Base-by-base conservation (phyloP, 768 basidiomycete genomes). In the Amanita rubescens region DNA sequence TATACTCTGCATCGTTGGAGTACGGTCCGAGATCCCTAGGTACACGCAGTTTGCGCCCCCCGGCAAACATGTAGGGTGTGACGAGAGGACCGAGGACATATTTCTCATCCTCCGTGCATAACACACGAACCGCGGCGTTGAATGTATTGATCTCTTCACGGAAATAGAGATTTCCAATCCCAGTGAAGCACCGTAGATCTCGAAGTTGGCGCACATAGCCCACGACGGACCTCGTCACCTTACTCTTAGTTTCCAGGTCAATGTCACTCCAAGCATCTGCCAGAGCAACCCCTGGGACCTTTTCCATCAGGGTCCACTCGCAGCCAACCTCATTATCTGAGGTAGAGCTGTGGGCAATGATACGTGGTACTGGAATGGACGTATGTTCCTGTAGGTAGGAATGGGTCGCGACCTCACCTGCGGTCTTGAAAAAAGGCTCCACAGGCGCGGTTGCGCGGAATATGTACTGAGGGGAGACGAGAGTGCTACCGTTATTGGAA, bases 261-360 rank as follows among this genome's bases (percentile, higher is more conserved):
- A 49, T 49, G 33, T 37, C 47, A 34, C 34, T 35, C 55, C 58
- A 59, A 37, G 54, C 43, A 50, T 55, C 37, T 38, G 39, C 44
- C 53, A 58, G 43, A 27, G 54, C 39, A 17, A 41, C 41, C 35
- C 60, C 60, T 39, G 55, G 50, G 41, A 62, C 30, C 44, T 56
- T 55, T 45, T 62, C 57, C 61, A 62, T 62, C 12, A 62, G 53
- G 41, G 46, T 55, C 56, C 59, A 60, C 45, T 60, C 58, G 33
- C 41, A 55, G 12, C 59, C 59, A 12, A 58, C 46, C 30, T 52
- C 44, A 54, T 62, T 60, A 34, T 57, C 51, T 17, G 61, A 51
- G 19, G 59, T 45, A 44, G 55, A 46, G 55, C 53, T 48, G 44
- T 57, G 45, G 51, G 58, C 57, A 45, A 58, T 51, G 14, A 62